Conservation (phyloP, 768 basidiomycete genomes). For the Dioszegia aurantiaca region DNA sequence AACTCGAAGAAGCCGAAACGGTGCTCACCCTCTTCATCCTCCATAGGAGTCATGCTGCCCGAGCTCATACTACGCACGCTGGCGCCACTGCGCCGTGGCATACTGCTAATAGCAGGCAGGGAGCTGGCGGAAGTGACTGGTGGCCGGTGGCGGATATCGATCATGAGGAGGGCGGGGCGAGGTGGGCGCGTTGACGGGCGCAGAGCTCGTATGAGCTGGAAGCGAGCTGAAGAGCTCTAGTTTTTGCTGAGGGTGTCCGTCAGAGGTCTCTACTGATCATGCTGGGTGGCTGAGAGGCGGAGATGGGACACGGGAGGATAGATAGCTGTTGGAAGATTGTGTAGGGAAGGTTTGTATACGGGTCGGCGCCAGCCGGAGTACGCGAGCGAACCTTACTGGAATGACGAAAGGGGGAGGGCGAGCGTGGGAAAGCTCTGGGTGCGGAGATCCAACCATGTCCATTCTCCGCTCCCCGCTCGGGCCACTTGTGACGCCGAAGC, state of each 20-base stretch:
- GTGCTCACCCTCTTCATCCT: conserved; percentile 44
- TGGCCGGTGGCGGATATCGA: neutral
- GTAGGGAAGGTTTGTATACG: neutral
- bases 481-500: too few relatives aligned
- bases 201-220: neutral
- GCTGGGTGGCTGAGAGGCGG: too few relatives aligned
- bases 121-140: too few relatives aligned
- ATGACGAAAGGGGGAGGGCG: neutral
- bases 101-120: too few relatives aligned
- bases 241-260: neutral
- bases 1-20: neutral
- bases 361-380: neutral
- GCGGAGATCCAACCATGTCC: too few relatives aligned
- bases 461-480: too few relatives aligned
- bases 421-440: neutral
- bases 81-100: neutral
- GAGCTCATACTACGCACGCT: conserved; percentile 27
- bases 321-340: too few relatives aligned
- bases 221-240: neutral
- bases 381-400: neutral
- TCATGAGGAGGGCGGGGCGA: neutral
- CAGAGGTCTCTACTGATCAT: neutral
- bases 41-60: conserved; percentile 30
- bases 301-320: neutral
- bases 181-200: neutral